These are phyloP conservation scores for Fusarium humuli DNA, from an alignment of 2,329 filamentous ascomycete species.

Conservation along the genomic window DNA sequence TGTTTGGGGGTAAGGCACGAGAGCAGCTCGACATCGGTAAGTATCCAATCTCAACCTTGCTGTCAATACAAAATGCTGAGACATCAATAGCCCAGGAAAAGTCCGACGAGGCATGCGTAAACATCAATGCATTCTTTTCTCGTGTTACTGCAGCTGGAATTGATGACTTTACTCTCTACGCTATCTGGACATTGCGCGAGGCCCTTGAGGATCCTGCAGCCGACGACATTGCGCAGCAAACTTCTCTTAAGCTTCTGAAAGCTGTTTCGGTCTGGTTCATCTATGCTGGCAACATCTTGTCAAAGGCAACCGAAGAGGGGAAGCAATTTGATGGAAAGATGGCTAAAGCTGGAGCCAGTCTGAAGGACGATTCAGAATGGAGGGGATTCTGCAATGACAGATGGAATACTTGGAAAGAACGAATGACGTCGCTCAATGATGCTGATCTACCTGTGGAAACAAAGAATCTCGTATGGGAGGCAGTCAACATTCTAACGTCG, in stretches of 20 bases:
- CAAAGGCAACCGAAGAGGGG: neutral
- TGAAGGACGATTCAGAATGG: constrained; percentile 28
- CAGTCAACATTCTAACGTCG: too few species aligned
- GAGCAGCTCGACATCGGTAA: constrained; percentile 36
- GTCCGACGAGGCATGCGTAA: constrained; percentile 14
- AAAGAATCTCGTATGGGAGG: too few species aligned
- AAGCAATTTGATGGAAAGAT: constrained; percentile 41
- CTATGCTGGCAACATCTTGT: constrained; percentile 14
- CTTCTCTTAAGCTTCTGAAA: constrained; percentile 10
- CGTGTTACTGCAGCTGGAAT: constrained; percentile 22
- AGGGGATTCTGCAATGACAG: constrained; percentile 27
- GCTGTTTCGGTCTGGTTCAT: constrained; percentile 29
- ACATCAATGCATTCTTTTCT: constrained; percentile 37
- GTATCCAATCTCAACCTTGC: neutral
- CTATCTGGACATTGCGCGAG: constrained; percentile 33
- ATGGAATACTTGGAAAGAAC: constrained; percentile 26
- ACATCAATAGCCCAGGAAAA: constrained; percentile 17
- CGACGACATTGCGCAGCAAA: neutral
- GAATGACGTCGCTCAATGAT: neutral
- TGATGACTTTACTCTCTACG: constrained; percentile 31
- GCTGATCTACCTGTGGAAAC: neutral
- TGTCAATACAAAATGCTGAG: neutral
- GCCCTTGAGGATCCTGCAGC: constrained; percentile 34
- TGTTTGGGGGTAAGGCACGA: constrained; percentile 31
- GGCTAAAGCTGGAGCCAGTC: constrained; percentile 24